These are phyloP conservation scores for Penicillium longicatenatum DNA, from an alignment of 495 filamentous ascomycete genomes.

Conservation along the genomic window DNA sequence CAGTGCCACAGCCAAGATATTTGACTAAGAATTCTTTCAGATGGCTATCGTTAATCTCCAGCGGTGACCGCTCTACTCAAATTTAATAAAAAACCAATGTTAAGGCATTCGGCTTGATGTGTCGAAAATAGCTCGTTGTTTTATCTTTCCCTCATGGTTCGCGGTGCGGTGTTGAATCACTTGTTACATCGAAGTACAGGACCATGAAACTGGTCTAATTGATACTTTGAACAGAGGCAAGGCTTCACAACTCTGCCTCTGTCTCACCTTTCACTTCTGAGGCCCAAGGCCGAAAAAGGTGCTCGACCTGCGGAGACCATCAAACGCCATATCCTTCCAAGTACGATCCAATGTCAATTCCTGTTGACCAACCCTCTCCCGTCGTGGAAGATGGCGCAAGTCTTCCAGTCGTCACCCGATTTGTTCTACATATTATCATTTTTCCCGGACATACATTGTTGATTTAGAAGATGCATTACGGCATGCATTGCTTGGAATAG, in stretches of 20 bases:
- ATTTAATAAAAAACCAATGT: background rate
- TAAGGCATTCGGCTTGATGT: background rate
- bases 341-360: background rate
- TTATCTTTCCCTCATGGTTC: background rate
- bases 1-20: background rate
- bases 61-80: slow-evolving; percentile 30
- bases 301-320: background rate
- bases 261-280: background rate
- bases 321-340: background rate
- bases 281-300: background rate
- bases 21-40: slow-evolving; percentile 26
- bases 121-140: background rate
- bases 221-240: background rate
- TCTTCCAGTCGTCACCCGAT: background rate
- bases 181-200: background rate
- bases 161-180: background rate
- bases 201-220: slow-evolving; percentile 11
- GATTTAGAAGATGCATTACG: slow-evolving; percentile 42
- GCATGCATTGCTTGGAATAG: slow-evolving; percentile 36
- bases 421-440: slow-evolving; percentile 23
- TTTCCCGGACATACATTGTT: slow-evolving; percentile 32
- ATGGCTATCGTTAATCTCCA: slow-evolving; percentile 50
- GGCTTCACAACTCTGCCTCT: background rate
- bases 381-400: background rate
- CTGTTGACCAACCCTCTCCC: background rate